Conservation (phyloP, 805 yeast genomes). For the Saccharomycopsis selenospora region DNA sequence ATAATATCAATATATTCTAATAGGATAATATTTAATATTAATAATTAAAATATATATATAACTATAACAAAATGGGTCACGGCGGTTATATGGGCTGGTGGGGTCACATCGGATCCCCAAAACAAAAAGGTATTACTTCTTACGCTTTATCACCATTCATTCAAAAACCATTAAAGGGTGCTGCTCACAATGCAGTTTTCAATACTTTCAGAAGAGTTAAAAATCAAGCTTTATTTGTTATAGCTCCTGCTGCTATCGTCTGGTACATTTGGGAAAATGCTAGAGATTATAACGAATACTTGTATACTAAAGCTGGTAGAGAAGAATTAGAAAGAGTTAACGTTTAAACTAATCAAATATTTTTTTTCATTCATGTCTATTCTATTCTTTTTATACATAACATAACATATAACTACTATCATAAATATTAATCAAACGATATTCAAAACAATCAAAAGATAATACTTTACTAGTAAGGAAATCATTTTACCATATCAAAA, state of each 20-base stretch:
- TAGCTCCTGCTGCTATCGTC: slow-evolving; percentile 70
- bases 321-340: slow-evolving; percentile 74
- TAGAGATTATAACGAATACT: slow-evolving; percentile 84
- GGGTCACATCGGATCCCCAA: slow-evolving; percentile 79
- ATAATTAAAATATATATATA: slow-evolving; percentile 3
- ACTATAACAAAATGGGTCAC: slow-evolving; percentile 41
- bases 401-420: too few relatives aligned
- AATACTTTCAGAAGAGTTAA: slow-evolving; percentile 92
- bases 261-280: slow-evolving; percentile 86
- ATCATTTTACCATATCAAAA: too few relatives aligned
- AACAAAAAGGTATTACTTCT: slow-evolving; percentile 77
- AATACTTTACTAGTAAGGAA: too few relatives aligned
- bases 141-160: slow-evolving; percentile 93
- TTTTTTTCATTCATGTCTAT: too few relatives aligned
- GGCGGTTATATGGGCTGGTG: slow-evolving; percentile 95
- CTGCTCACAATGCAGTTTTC: slow-evolving; percentile 77
- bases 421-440: too few relatives aligned
- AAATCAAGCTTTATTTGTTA: slow-evolving; percentile 71
- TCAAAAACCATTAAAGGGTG: slow-evolving; percentile 85
- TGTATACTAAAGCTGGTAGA: slow-evolving; percentile 97
- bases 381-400: too few relatives aligned
- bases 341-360: slow-evolving; percentile 25
- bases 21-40: neutral
- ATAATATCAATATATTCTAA: neutral
- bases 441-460: too few relatives aligned